Conservation (phyloP, 2,329 filamentous ascomycete species). For the Penicillium sp. region DNA sequence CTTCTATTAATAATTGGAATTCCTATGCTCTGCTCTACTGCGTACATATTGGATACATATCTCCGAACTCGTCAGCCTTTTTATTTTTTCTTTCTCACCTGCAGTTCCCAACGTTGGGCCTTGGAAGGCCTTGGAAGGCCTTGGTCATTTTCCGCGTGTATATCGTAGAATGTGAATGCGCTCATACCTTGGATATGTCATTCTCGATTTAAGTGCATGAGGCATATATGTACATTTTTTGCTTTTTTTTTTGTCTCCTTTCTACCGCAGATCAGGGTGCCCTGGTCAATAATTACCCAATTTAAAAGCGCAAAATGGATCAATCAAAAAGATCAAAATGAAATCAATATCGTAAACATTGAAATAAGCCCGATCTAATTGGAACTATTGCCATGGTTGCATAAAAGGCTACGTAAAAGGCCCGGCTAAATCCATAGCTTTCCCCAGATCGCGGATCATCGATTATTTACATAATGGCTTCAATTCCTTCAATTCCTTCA, state of each 20-base stretch:
- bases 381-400: slow-evolving; percentile 1
- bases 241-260: slow-evolving; percentile 2
- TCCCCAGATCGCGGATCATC: slow-evolving; percentile 9
- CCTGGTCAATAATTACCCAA: background rate
- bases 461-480: background rate
- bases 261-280: background rate
- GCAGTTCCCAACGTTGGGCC: slow-evolving; percentile 14
- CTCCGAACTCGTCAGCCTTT: background rate
- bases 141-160: background rate
- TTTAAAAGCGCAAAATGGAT: background rate
- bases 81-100: background rate
- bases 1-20: slow-evolving; percentile 11
- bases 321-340: background rate
- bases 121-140: slow-evolving; percentile 1
- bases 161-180: background rate
- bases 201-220: slow-evolving; percentile 1
- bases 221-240: slow-evolving; percentile 7
- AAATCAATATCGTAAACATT: background rate
- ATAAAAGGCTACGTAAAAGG: background rate
- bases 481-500: background rate
- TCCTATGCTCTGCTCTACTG: slow-evolving; percentile 8
- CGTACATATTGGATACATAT: slow-evolving; percentile 2
- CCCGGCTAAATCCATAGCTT: slow-evolving; percentile 7
- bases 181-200: slow-evolving; percentile 1
- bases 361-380: background rate